Evolutionary conservation across 441 rosid genomes (phyloP).

Genomic region (Viola pubescens): DNA sequence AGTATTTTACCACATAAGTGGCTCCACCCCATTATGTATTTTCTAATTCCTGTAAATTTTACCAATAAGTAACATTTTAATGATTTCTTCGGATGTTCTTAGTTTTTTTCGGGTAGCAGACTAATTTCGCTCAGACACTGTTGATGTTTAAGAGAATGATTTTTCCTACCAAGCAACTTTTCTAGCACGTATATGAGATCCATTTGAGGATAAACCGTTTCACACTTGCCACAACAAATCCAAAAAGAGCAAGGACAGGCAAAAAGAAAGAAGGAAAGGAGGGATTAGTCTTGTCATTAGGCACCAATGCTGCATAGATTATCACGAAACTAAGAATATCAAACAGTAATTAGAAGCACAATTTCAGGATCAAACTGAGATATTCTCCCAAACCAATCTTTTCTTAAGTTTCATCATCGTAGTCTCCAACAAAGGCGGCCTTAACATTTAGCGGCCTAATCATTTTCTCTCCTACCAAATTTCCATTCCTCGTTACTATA

Average conservation of each 20-base stretch:
- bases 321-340: neutral
- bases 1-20: too few relatives aligned
- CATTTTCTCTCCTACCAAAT: neutral
- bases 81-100: too few relatives aligned
- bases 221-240: neutral
- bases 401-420: conserved; percentile 8
- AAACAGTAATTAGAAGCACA: neutral
- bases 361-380: conserved; percentile 17
- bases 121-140: too few relatives aligned
- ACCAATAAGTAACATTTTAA: too few relatives aligned
- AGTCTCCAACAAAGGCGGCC: conserved; percentile 2
- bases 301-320: neutral
- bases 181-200: too few relatives aligned
- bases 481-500: neutral
- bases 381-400: conserved; percentile 25
- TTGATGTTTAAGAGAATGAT: too few relatives aligned
- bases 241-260: neutral
- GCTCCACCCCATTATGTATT: too few relatives aligned
- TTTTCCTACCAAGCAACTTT: too few relatives aligned
- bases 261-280: neutral
- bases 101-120: too few relatives aligned
- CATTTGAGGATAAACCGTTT: too few relatives aligned
- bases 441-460: neutral
- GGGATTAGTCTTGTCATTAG: too few relatives aligned
- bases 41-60: too few relatives aligned